phyloP scores from a whole-genome alignment of 306 rosid genomes.

The Cotoneaster glaucophyllus region DNA sequence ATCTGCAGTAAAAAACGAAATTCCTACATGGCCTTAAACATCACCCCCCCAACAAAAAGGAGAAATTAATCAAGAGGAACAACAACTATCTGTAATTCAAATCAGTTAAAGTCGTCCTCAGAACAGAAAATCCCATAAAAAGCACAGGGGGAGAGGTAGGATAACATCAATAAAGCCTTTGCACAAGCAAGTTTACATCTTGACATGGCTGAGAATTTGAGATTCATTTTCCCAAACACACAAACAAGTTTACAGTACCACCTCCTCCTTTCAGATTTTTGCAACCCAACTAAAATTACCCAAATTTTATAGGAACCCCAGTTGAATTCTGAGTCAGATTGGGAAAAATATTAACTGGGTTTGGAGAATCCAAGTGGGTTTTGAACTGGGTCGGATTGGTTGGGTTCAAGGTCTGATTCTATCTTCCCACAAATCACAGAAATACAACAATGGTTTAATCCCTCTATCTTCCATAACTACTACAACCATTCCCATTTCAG shows the following conservation, averaged over 20 bases:
- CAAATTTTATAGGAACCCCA: background rate
- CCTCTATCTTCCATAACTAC: background rate
- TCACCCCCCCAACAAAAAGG: background rate
- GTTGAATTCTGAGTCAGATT: background rate
- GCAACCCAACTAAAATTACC: background rate
- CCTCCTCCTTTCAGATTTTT: background rate
- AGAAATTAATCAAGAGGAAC: background rate
- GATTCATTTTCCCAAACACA: background rate
- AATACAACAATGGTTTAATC: background rate
- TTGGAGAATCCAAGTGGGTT: too few relatives aligned
- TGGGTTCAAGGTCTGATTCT: too few relatives aligned
- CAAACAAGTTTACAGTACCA: too few relatives aligned
- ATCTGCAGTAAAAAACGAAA: background rate
- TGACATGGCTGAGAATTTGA: background rate
- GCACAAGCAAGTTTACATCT: background rate
- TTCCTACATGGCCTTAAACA: background rate
- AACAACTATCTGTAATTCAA: background rate
- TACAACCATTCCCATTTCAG: background rate
- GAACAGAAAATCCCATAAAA: background rate
- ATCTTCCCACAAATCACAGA: background rate
- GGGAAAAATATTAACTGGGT: background rate
- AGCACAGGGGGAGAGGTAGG: background rate
- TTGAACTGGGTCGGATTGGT: too few relatives aligned
- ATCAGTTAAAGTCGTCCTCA: background rate
- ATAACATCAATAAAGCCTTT: too few relatives aligned